phyloP scores from a whole-genome alignment of 2,329 filamentous ascomycete species.

The Aspergillus caelatus region DNA sequence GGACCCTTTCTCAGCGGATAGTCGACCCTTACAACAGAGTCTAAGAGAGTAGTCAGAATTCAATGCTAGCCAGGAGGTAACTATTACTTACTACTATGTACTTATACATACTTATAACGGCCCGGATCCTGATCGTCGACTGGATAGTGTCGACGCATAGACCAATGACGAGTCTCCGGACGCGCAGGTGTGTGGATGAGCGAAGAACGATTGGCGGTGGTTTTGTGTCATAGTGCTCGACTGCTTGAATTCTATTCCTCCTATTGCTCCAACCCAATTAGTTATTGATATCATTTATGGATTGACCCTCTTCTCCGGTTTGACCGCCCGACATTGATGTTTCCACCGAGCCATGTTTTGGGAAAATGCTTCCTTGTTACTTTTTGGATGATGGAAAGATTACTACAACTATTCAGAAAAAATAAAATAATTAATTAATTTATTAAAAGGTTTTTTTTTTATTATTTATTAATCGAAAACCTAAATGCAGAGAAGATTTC shows the following conservation, averaged over 20 bases:
- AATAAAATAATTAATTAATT: background rate
- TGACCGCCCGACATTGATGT: background rate
- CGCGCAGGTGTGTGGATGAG: conserved; percentile 23
- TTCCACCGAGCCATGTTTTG: background rate
- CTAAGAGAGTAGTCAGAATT: background rate
- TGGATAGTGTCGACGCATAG: conserved; percentile 1
- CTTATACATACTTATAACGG: background rate
- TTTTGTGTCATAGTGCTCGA: background rate
- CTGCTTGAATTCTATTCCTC: background rate
- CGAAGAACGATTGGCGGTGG: conserved; percentile 13
- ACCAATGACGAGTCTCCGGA: conserved; percentile 28
- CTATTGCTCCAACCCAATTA: background rate
- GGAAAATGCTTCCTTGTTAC: background rate
- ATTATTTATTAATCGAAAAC: too few relatives aligned
- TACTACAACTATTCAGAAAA: background rate
- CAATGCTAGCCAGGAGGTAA: background rate
- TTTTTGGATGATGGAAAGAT: background rate
- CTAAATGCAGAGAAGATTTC: background rate
- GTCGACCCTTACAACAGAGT: background rate
- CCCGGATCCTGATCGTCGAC: background rate
- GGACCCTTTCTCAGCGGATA: background rate
- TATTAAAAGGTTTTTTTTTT: too few relatives aligned
- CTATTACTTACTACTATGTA: background rate
- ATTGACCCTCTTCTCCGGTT: background rate
- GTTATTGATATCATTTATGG: background rate